Evolutionary conservation across 2,329 filamentous ascomycete genomes (phyloP).

Genomic region (Emmonsiellopsis sp.): DNA sequence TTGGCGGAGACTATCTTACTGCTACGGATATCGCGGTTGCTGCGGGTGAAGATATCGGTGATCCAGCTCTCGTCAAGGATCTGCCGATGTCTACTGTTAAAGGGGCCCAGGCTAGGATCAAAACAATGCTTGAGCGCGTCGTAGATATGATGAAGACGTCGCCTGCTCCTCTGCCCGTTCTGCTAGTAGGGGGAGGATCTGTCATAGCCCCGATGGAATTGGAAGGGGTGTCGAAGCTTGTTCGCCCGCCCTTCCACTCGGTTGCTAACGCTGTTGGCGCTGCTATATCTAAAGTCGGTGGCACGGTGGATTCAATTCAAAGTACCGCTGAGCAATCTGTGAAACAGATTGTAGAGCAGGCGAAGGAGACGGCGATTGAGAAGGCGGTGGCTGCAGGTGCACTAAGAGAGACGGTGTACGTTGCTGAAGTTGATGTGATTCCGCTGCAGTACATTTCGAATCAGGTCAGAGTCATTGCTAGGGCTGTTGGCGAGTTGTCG

Average conservation of each 20-base stretch:
- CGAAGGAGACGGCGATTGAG: constrained; percentile 27
- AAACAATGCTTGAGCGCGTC: constrained; percentile 38
- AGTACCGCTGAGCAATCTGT: constrained; percentile 24
- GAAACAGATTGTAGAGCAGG: constrained; percentile 11
- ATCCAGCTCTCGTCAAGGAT: constrained; percentile 13
- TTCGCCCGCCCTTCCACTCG: constrained; percentile 41
- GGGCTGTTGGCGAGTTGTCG: constrained; percentile 51
- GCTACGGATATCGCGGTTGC: constrained; percentile 41
- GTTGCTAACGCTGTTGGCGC: constrained; percentile 52
- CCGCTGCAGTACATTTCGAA: constrained; percentile 48
- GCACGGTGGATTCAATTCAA: constrained; percentile 41
- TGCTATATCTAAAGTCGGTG: constrained; percentile 45
- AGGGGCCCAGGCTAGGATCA: constrained; percentile 25
- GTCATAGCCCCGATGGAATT: constrained; percentile 40
- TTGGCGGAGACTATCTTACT: constrained; percentile 46
- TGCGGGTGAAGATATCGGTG: constrained; percentile 13
- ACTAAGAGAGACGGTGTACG: constrained; percentile 31
- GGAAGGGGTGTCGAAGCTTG: constrained; percentile 40
- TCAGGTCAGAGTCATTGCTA: constrained; percentile 42
- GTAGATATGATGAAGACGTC: constrained; percentile 49
- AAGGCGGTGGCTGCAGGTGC: constrained; percentile 40
- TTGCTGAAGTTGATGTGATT: constrained; percentile 46
- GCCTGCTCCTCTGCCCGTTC: constrained; percentile 39
- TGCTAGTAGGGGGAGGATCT: constrained; percentile 49
- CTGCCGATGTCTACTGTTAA: constrained; percentile 10